Evolutionary conservation across 2,329 filamentous ascomycete genomes (phyloP).

Genomic region (Clonostachys sp.): DNA sequence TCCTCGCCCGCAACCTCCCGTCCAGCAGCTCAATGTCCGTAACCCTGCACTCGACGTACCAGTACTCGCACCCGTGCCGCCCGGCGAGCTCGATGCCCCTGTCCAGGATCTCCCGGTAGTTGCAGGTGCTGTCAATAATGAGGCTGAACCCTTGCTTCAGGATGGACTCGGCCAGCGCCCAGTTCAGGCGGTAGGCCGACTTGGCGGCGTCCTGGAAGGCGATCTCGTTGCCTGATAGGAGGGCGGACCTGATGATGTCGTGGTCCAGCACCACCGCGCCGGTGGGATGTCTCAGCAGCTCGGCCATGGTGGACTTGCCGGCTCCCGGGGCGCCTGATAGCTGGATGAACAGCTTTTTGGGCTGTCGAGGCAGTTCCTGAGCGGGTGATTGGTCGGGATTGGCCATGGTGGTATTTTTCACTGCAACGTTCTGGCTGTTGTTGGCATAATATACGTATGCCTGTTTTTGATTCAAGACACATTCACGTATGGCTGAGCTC

Average conservation of each 20-base stretch:
- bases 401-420: too few relatives aligned
- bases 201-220: constrained; percentile 22
- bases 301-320: constrained; percentile 28
- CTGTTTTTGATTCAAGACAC: too few relatives aligned
- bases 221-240: constrained; percentile 15
- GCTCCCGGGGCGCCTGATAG: constrained; percentile 32
- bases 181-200: constrained; percentile 24
- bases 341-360: constrained; percentile 8
- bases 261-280: constrained; percentile 25
- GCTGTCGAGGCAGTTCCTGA: too few relatives aligned
- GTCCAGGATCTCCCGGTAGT: constrained; percentile 21
- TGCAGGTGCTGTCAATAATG: constrained; percentile 31
- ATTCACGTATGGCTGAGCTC: too few relatives aligned
- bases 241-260: constrained; percentile 23
- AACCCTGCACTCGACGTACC: not conserved
- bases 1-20: too few relatives aligned
- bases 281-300: constrained; percentile 15
- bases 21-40: not conserved
- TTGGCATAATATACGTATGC: too few relatives aligned
- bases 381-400: too few relatives aligned
- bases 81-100: constrained; percentile 17
- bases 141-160: constrained; percentile 23
- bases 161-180: constrained; percentile 23
- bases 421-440: too few relatives aligned
- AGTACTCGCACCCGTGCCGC: not conserved